Conservation (phyloP, 176 grass and related monocot species). For the Chloris gayana region DNA sequence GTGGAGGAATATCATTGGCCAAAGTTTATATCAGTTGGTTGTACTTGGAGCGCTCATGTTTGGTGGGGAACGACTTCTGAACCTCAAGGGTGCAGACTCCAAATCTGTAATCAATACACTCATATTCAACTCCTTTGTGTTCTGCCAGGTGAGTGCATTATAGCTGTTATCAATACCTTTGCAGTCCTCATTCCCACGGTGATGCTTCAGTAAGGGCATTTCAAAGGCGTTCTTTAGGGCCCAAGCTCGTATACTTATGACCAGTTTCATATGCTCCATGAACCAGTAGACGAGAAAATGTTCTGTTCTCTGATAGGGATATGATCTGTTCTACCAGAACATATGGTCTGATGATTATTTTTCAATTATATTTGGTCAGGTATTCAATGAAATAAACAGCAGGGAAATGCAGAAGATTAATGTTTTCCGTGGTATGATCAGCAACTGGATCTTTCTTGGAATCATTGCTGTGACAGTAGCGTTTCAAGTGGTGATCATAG, state of each 20-base stretch:
- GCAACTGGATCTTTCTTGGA: slow-evolving; percentile 73
- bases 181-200: neutral
- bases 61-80: slow-evolving; percentile 60
- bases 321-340: neutral
- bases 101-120: slow-evolving; percentile 76
- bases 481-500: slow-evolving; percentile 92
- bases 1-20: slow-evolving; percentile 97
- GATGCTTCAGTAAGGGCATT: neutral
- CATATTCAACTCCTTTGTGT: slow-evolving; percentile 96
- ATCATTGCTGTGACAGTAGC: slow-evolving; percentile 60
- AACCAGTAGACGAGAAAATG: neutral
- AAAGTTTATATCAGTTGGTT: slow-evolving; percentile 78
- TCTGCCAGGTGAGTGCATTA: slow-evolving; percentile 79
- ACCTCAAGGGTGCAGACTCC: slow-evolving; percentile 62
- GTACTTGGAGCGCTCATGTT: slow-evolving; percentile 84
- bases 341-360: neutral
- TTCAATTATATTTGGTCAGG: slow-evolving; percentile 39
- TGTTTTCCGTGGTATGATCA: slow-evolving; percentile 66
- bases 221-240: neutral
- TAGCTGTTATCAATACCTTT: neutral
- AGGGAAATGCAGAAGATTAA: slow-evolving; percentile 97
- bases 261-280: neutral
- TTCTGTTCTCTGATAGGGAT: too few species aligned
- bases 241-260: neutral
- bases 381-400: slow-evolving; percentile 99